Base-by-base conservation (phyloP, 2,329 filamentous ascomycete genomes). In the Penicillium janthinellum region DNA sequence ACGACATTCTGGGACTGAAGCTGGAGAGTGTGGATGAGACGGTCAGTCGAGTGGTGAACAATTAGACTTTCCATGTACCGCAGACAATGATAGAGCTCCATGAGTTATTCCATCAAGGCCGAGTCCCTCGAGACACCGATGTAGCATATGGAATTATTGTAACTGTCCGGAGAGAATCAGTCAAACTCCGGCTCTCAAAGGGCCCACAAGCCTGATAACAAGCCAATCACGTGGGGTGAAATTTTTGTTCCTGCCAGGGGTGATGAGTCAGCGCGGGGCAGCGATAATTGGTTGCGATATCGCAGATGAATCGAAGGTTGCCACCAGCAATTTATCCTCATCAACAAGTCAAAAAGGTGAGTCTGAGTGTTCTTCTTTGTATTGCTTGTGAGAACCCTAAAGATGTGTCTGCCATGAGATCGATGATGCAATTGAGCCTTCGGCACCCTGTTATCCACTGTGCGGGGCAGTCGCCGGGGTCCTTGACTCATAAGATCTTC, bases 281-380 rank as follows among this genome's bases (percentile, higher is more conserved):
- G 48, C 51, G 56, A 60, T 55, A 45, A 54, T 54, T 54, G 53
- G 56, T 48, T 42, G 54, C 44, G 73, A 74, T 70, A 74, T 75
- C 73, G 72, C 73, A 67, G 60, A 58, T 58, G 48, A 35, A 37
- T 41, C 49, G 49, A 31, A 20, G 52, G 54, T 57, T 54, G 56
- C 56, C 56, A 61, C 55, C 41, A 44, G 50, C 37, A 44, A 34
- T 58, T 61, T 34, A 52, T 39, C 58, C 48, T 50, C 60, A 60
- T 48, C 58, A 57, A 54, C 48, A 12, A 39, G 34, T 50, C 39
- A 45, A 45, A 59, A 41, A 56, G 61, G 61, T 63, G 50, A 59
- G 61, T 63, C 15, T 22, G 48, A 15, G 10, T 52, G 41, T 66
- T 22, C 35, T 44, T 25, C 58, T 57, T 38, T 38, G 54, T 37